A percentile compares a stretch with the other conserved stretches of the same genome.
Evolutionary conservation across 352 stramenopile species (phyloP).

Genomic region (Globisporangium megalacanthum): DNA sequence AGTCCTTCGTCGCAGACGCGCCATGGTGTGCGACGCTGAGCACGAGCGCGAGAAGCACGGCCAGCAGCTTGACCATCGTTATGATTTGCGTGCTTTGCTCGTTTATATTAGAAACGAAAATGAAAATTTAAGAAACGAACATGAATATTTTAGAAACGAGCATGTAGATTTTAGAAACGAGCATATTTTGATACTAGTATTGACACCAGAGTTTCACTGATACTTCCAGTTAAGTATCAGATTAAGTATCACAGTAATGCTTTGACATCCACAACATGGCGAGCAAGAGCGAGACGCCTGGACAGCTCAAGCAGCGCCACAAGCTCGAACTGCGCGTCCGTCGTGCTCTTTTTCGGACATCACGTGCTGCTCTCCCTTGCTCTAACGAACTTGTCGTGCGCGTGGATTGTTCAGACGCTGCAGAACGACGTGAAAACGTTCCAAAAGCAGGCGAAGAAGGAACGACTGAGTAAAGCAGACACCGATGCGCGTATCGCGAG

Average conservation of each 20-base stretch:
- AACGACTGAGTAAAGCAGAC: constrained; percentile 74
- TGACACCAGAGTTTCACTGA: background rate
- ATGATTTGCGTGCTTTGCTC: no score
- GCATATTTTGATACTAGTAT: no score
- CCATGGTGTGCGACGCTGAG: no score
- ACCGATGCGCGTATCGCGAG: constrained; percentile 43
- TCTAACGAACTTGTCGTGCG: background rate
- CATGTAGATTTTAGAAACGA: no score
- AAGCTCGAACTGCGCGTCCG: constrained; percentile 81
- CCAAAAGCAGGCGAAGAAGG: constrained; percentile 85
- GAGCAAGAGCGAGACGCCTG: constrained; percentile 56
- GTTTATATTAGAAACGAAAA: no score
- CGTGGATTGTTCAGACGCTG: constrained; percentile 33
- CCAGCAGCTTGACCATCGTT: no score
- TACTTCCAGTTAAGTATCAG: background rate
- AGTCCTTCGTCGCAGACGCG: no score
- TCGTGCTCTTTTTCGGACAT: background rate
- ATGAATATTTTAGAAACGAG: no score
- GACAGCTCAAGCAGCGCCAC: constrained; percentile 84
- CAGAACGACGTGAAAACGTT: constrained; percentile 76
- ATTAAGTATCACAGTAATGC: no score
- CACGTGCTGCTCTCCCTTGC: background rate
- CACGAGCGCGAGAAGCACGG: no score
- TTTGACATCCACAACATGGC: constrained; percentile 18
- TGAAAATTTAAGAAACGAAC: no score